Conservation (phyloP, 164 flowering plant species). For the Taxillus chinensis region DNA sequence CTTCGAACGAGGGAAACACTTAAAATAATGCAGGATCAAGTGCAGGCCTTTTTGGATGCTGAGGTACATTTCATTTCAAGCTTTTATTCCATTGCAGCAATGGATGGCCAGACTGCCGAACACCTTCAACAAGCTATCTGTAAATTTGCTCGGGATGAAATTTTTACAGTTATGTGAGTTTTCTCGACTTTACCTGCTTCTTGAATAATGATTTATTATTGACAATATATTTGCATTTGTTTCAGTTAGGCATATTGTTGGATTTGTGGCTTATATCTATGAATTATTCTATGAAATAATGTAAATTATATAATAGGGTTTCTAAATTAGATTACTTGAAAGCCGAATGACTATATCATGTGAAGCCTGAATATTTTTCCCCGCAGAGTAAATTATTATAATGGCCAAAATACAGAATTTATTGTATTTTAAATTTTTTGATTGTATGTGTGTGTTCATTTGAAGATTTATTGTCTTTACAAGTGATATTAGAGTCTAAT, state of each 20-base stretch:
- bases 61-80: constrained; percentile 74
- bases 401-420: too few relatives aligned
- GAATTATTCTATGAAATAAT: too few relatives aligned
- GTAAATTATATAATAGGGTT: too few relatives aligned
- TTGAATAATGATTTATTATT: neutral
- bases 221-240: neutral
- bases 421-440: too few relatives aligned
- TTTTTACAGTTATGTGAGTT: constrained; percentile 74
- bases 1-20: constrained; percentile 70
- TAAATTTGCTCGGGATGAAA: constrained; percentile 59
- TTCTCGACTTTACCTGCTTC: neutral
- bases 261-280: too few relatives aligned
- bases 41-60: constrained; percentile 54
- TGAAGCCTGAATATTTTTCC: too few relatives aligned
- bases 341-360: too few relatives aligned
- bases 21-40: constrained; percentile 71
- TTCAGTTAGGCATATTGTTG: neutral
- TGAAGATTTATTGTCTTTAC: too few relatives aligned
- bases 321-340: too few relatives aligned
- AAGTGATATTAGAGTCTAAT: too few relatives aligned
- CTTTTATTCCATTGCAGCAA: constrained; percentile 89
- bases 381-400: too few relatives aligned
- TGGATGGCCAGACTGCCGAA: constrained; percentile 98
- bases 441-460: too few relatives aligned
- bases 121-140: constrained; percentile 69